phyloP scores from a whole-genome alignment of 2,329 filamentous ascomycete species.

The Diaporthe citrichinensis region DNA sequence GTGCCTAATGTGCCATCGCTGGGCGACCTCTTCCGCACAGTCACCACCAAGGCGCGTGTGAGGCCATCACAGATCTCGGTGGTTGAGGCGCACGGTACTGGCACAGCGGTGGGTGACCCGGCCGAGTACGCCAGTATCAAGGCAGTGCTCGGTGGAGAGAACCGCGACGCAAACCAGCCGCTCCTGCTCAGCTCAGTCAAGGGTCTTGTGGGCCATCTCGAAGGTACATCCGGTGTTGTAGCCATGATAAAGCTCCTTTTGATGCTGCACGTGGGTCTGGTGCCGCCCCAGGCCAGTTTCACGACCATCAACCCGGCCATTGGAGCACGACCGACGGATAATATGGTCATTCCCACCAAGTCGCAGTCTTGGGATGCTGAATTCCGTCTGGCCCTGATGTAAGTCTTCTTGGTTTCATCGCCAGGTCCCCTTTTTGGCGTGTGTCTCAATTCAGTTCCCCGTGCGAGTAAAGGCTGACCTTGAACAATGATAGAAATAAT shows the following conservation, averaged over 20 bases:
- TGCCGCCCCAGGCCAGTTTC: slow-evolving; percentile 54
- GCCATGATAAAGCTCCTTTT: slow-evolving; percentile 52
- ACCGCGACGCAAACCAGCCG: neutral
- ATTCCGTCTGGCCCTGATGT: slow-evolving; percentile 44
- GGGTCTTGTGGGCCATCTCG: slow-evolving; percentile 27
- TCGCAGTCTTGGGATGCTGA: slow-evolving; percentile 44
- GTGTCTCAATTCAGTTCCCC: too few relatives aligned
- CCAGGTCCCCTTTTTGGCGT: neutral
- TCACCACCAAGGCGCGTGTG: slow-evolving; percentile 46
- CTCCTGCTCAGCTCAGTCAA: slow-evolving; percentile 32
- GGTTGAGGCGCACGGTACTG: slow-evolving; percentile 60
- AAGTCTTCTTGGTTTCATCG: neutral
- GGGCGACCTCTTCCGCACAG: slow-evolving; percentile 48
- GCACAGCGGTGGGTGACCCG: slow-evolving; percentile 57
- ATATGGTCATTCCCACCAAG: slow-evolving; percentile 43
- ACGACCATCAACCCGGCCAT: slow-evolving; percentile 40
- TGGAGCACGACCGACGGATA: slow-evolving; percentile 43
- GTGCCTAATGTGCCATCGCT: slow-evolving; percentile 46
- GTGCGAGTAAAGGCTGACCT: neutral
- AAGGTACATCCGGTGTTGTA: slow-evolving; percentile 25
- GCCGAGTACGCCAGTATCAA: slow-evolving; percentile 50
- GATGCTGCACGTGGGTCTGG: slow-evolving; percentile 45
- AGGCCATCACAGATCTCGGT: slow-evolving; percentile 46
- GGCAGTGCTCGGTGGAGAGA: slow-evolving; percentile 47
- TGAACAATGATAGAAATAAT: slow-evolving; percentile 47